Base-by-base conservation (phyloP, 2,329 filamentous ascomycete species). In the Aureobasidium pullulans region DNA sequence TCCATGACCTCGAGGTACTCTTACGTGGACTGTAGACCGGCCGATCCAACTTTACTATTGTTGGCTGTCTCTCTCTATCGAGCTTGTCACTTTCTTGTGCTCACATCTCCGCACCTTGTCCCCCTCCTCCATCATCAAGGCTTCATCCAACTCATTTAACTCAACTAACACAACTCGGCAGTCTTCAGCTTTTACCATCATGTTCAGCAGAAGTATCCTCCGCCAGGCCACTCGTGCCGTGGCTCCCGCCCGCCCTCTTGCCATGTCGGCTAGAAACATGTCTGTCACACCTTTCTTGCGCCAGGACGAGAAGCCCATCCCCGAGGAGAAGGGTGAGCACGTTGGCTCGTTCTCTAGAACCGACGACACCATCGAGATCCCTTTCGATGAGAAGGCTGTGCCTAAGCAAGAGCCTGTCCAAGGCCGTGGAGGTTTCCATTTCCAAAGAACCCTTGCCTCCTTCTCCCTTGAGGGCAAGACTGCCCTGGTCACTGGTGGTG, bases 381-480 rank as follows among this genome's bases (percentile, higher is more conserved):
- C 90, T 72, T 90, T 95, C 70, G 82, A 84, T 39, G 88, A 92
- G 69, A 87, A 90, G 68, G 83, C 91, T 62, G 81, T 94, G 64
- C 90, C 90, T 9, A 80, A 82, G 43, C 87, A 85, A 60, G 77
- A 79, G 60, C 86, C 89, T 4, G 84, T 93, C 7, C 81, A 85
- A 64, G 90, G 90, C 50, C 83, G 89, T 54, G 89, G 89, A 62
- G 90, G 89, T 16, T 82, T 86, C 69, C 89, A 94, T 69, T 88
- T 89, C 75, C 91, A 90, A 78, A 86, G 90, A 29, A 96, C 91
- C 0, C 82, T 96, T 31, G 85, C 89, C 36, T 84, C 84, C 44
- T 97, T 96, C 77, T 93, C 90, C 8, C 82, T 97, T 36, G 88
- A 96, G 71, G 88, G 85, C 62, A 87, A 86, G 69, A 88, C 92